Conservation (phyloP, 2,329 filamentous ascomycete genomes). For the Emmonsia crescens region DNA sequence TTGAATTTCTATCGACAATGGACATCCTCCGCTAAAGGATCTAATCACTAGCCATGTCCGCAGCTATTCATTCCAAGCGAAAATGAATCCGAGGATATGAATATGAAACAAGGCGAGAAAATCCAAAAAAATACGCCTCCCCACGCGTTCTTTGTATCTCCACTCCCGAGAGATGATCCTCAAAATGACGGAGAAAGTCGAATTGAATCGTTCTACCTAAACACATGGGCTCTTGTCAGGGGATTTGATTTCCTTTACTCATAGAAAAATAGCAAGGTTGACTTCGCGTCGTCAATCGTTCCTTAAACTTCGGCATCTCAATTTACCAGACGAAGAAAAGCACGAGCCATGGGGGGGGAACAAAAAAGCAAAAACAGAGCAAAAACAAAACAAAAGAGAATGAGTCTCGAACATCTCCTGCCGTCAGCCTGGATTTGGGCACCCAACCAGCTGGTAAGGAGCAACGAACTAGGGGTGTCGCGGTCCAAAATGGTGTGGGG, state of each 20-base stretch:
- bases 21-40: not conserved
- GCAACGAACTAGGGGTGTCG: not conserved
- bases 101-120: not conserved
- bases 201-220: not conserved
- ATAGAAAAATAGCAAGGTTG: not conserved
- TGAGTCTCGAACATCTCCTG: not conserved
- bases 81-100: not conserved
- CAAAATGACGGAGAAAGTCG: not conserved
- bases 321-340: not conserved
- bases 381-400: not conserved
- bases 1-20: not conserved
- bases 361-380: not conserved
- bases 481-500: not conserved
- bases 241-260: not conserved
- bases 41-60: not conserved
- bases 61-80: not conserved
- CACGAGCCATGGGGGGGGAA: not conserved
- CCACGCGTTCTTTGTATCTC: not conserved
- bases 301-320: not conserved
- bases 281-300: not conserved
- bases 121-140: not conserved
- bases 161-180: not conserved
- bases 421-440: not conserved
- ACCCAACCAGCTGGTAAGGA: slow-evolving; percentile 2
- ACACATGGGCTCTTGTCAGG: not conserved